Base-by-base conservation (phyloP, 1,284 basidiomycete genomes). In the Boletus smithii region DNA sequence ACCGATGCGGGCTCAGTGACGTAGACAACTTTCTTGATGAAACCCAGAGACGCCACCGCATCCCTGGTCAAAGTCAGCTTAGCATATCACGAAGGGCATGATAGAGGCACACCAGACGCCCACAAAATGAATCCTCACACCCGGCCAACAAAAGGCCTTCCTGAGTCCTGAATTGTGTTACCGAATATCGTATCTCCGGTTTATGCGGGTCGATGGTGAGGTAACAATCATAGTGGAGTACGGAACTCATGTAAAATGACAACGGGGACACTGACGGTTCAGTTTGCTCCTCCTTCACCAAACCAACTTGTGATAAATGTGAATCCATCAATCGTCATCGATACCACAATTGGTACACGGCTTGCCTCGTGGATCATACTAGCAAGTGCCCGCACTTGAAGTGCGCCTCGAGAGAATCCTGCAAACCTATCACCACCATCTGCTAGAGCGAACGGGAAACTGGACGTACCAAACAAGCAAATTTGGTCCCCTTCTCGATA, bases 341-440 rank as follows among this genome's bases (percentile, higher is more conserved):
- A n/a, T 5, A 18, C 18, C 9, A 30, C 31, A 8, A n/a, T 17
- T 24, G 17, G 42, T 6, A 16, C 23, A 14, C 26, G 17, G 26
- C 23, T 37, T 9, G 40, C 50, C 42, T 58, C 63, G 4, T 68
- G 51, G n/a, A 73, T 69, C 69, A 73, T 68, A 1, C 55, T 65
- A 0, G 72, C 69, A 3, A 74, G 50, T 1, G 47, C 56, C 7
- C 72, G 64, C 7, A 66, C 70, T 61, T 72, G 71, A 52, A 69
- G 73, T 8, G 68, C 72, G 2, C 72, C 73, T 24, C 70, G 60
- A 34, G 72, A 74, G 45, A 71, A 73, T 1, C 73, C 73, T 73
- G 5, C 6, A 29, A 16, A 63, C 62, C 27, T 35, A 65, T 58
- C 14, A 59, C 68, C 23, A 24, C 8, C 23, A 24, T 9, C 29